Base-by-base conservation (phyloP, 1,284 basidiomycete genomes). In the Pisolithus thermaeus region DNA sequence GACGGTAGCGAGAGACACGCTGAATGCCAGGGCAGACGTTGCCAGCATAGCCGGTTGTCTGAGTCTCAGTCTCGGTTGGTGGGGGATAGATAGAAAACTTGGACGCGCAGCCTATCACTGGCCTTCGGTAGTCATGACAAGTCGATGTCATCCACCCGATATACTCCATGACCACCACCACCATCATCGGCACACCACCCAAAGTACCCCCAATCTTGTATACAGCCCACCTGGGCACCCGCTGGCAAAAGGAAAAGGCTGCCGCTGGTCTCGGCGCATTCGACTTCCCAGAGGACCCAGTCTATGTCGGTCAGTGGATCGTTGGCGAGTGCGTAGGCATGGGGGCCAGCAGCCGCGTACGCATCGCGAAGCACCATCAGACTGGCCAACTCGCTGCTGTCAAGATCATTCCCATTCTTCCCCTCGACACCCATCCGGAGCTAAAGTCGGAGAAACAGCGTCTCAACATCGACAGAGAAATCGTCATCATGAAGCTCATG, bases 401-500 rank as follows among this genome's bases (percentile, higher is more conserved):
- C 71, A 99, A 99, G 75, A 98, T 99, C 61, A 87, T 99, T 28
- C 95, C 96, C 22, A 81, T 96, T 52, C 86, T 91, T 46, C 80
- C 92, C 36, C 79, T 94, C 55, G 76, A 91, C 62, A 83, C 79
- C 60, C 83, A 55, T 89, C 88, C 52, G 73, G 90, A 61, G 78
- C 80, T 27, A 84, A 91, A 92, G 68, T 79, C 82, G 2, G 92
- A 97, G 62, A 96, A 95, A 73, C 85, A 92, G 60, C 81, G 93
- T 52, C 81, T 95, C 42, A 92, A 93, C 7, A 91, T 99, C 59
- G 95, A 99, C 70, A 78, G 93, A 56, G 97, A 99, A 70, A 98
- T 99, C 58, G 93, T 93, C 60, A 97, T 99, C 83, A 98, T 99
- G 96, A 98, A 98, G 71, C 87, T 92, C 62, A 97, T 99, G 82